phyloP scores from a whole-genome alignment of 768 basidiomycete species.

The Gymnopilus dilepis region DNA sequence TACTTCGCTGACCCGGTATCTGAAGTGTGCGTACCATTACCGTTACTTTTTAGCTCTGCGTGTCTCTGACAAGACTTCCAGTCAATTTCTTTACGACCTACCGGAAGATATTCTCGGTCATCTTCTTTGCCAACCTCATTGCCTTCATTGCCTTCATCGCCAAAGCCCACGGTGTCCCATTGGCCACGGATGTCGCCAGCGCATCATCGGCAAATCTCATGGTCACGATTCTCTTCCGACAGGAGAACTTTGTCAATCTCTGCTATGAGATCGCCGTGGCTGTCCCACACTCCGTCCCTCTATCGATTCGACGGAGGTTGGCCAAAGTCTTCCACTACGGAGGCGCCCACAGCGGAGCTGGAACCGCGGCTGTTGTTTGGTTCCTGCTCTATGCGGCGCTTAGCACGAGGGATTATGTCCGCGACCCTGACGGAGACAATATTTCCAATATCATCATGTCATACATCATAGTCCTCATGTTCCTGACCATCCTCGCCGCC shows the following conservation, averaged over 20 bases:
- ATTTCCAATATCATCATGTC: slow-evolving; percentile 41
- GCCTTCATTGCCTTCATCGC: slow-evolving; percentile 48
- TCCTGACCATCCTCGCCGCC: slow-evolving; percentile 50
- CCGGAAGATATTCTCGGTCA: slow-evolving; percentile 57
- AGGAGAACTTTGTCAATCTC: slow-evolving; percentile 59
- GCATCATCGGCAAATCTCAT: slow-evolving; percentile 50
- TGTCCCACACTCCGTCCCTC: slow-evolving; percentile 41
- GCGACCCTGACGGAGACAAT: slow-evolving; percentile 29
- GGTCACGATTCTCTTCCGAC: slow-evolving; percentile 46
- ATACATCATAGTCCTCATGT: slow-evolving; percentile 51
- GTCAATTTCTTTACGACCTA: slow-evolving; percentile 47
- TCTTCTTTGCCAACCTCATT: slow-evolving; percentile 55
- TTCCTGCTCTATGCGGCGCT: slow-evolving; percentile 53
- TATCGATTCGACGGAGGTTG: slow-evolving; percentile 48
- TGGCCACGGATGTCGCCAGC: slow-evolving; percentile 43
- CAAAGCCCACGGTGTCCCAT: slow-evolving; percentile 38
- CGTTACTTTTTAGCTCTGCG: slow-evolving; percentile 38
- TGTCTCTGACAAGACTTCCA: slow-evolving; percentile 7
- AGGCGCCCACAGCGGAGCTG: slow-evolving; percentile 59
- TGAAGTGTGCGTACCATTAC: slow-evolving; percentile 38
- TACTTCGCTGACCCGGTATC: slow-evolving; percentile 14
- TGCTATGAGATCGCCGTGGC: slow-evolving; percentile 52
- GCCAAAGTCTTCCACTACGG: slow-evolving; percentile 62
- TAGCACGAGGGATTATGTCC: slow-evolving; percentile 41
- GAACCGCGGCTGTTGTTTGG: slow-evolving; percentile 58